Conservation (phyloP, 441 rosid species). For the Lepidium campestre region DNA sequence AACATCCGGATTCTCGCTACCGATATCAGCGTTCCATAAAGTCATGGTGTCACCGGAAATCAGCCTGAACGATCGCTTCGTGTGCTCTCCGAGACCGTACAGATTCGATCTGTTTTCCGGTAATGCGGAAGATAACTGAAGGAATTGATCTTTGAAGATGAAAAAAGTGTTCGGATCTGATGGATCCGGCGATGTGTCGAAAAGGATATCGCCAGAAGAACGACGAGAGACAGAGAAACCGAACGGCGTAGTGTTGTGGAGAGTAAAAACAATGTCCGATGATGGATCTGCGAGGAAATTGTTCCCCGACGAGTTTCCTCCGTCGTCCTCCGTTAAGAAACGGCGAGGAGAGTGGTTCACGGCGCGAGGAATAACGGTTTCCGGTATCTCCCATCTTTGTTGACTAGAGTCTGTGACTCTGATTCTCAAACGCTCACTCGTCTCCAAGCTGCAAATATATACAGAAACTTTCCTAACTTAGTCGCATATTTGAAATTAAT, state of each 20-base stretch:
- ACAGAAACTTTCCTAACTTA: background rate
- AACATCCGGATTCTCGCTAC: conserved; percentile 30
- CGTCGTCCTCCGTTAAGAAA: background rate
- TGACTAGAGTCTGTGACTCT: conserved; percentile 30
- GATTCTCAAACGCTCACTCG: conserved; percentile 36
- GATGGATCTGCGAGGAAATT: conserved; percentile 17
- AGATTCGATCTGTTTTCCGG: conserved; percentile 43
- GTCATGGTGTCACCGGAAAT: conserved; percentile 34
- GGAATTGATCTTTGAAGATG: conserved; percentile 72
- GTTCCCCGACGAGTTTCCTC: conserved; percentile 6
- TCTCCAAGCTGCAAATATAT: conserved; percentile 31
- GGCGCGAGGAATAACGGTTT: conserved; percentile 38
- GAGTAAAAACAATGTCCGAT: conserved; percentile 58
- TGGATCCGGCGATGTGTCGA: conserved; percentile 37
- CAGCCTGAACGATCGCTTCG: conserved; percentile 52
- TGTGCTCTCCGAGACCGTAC: conserved; percentile 79
- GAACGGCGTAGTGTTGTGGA: conserved; percentile 55
- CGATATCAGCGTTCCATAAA: conserved; percentile 57
- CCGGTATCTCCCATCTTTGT: conserved; percentile 41
- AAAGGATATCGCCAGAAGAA: conserved; percentile 62
- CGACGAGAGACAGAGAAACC: conserved; percentile 54
- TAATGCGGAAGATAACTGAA: conserved; percentile 56
- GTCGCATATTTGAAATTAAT: background rate
- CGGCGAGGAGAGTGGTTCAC: conserved; percentile 5
- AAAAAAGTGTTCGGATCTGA: conserved; percentile 32